Evolutionary conservation across 257 asterid genomes (phyloP), one percentile per base, ranked within the genome.

Genomic region (Solanum medicagineum): DNA sequence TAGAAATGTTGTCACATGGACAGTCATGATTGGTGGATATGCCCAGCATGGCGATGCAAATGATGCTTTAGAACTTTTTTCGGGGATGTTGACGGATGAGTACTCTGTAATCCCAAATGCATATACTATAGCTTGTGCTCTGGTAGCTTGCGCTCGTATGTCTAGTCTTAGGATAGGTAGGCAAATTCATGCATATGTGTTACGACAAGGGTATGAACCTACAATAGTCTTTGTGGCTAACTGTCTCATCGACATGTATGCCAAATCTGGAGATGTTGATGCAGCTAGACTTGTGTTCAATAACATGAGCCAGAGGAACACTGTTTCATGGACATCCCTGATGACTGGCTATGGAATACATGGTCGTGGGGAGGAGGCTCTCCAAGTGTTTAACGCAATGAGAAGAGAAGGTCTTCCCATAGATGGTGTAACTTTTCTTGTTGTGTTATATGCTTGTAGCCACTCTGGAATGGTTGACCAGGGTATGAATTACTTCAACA

Each of bases 261-360:
- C 93, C 66, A 96, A 96, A 92, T 94, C 98, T 65, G 98, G 98
- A 40, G 95, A 93, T 87, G 97, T 93, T 14, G 93, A 91, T 89
- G 89, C 93, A 7, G 98, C 98, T 57, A 90, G 92, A 85, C 79
- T 81, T 83, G 94, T 94, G 51, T 96, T 96, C 42, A 94, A 94
- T 83, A 85, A 82, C 88, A 92, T 94, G 98, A 65, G 42, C 29
- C 71, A 81, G 59, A 93, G 89, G 88, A 96, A 94, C 55, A 91
- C 84, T 0, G 91, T 96, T 81, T 96, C 99, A 0, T 96, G 98
- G 98, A 96, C 98, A 5, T 93, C 98, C 16, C 85, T 96, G 69
- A 93, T 96, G 98, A 94, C 97, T 14, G 98, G 99, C 59, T 96
- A 93, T 29, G 98, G 98, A 40, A 90, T 94, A 92, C 99, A 96